These are phyloP conservation scores for Elongisporangium senticosum DNA, from an alignment of 352 stramenopile species.

Conservation along the genomic window DNA sequence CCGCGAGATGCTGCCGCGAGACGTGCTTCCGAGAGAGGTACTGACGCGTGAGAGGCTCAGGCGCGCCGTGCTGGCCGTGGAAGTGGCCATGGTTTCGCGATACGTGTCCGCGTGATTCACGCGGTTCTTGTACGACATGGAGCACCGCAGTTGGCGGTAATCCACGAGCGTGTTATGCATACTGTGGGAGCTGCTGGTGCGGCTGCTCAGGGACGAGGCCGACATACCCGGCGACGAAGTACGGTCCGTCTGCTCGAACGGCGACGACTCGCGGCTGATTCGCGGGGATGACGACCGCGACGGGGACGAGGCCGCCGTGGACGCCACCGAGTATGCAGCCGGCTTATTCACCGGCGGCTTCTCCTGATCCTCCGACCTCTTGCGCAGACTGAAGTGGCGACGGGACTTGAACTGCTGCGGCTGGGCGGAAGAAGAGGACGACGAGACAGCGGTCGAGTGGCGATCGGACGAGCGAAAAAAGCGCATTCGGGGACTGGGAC, in stretches of 20 bases:
- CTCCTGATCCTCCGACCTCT: constrained; percentile 28
- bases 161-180: constrained; percentile 52
- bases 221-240: background rate
- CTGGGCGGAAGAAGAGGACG: constrained; percentile 52
- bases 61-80: constrained; percentile 17
- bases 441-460: background rate
- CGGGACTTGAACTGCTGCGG: constrained; percentile 42
- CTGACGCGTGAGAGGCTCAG: constrained; percentile 24
- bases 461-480: background rate
- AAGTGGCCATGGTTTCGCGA: constrained; percentile 19
- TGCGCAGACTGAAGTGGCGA: constrained; percentile 63
- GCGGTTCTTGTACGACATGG: constrained; percentile 87
- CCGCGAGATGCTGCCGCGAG: background rate
- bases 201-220: constrained; percentile 11
- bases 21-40: background rate
- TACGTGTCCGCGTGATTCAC: constrained; percentile 22
- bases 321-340: constrained; percentile 14
- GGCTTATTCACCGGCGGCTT: background rate
- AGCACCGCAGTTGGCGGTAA: constrained; percentile 75
- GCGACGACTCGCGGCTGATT: constrained; percentile 9
- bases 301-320: constrained; percentile 6
- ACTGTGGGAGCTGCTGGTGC: constrained; percentile 11
- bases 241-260: constrained; percentile 11
- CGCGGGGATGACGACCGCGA: constrained; percentile 10
- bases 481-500: background rate